phyloP scores from a whole-genome alignment of 2,329 filamentous ascomycete genomes.

The Hymenoscyphus infarciens region DNA sequence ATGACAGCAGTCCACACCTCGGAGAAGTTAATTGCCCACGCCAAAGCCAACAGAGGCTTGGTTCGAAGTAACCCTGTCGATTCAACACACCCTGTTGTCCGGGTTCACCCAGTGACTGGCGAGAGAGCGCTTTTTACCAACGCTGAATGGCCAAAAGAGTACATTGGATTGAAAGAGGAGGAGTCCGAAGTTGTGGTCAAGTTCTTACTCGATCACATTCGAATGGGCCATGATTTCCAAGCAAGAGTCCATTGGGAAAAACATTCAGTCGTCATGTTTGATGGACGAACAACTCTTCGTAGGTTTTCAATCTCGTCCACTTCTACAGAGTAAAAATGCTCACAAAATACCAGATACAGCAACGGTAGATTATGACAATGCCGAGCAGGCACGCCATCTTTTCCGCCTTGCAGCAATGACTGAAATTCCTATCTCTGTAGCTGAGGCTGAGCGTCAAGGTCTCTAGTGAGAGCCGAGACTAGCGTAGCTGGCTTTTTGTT shows the following conservation, averaged over 20 bases:
- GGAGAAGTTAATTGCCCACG: constrained; percentile 52
- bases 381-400: constrained; percentile 45
- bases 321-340: too few relatives aligned
- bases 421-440: constrained; percentile 44
- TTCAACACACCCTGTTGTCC: constrained; percentile 63
- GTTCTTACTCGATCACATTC: constrained; percentile 65
- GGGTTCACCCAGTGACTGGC: constrained; percentile 67
- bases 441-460: not conserved
- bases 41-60: constrained; percentile 51
- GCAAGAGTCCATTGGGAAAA: constrained; percentile 64
- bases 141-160: constrained; percentile 61
- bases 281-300: constrained; percentile 46
- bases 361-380: constrained; percentile 47
- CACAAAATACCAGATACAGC: constrained; percentile 41
- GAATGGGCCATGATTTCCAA: constrained; percentile 65
- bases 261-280: constrained; percentile 48
- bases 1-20: constrained; percentile 61
- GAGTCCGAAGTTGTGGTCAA: constrained; percentile 65
- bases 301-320: constrained; percentile 28
- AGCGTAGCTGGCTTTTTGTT: not conserved
- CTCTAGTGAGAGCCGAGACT: not conserved
- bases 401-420: constrained; percentile 48
- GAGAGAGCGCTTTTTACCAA: constrained; percentile 73
- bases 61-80: constrained; percentile 62
- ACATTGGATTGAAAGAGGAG: constrained; percentile 63